Evolutionary conservation across 139 green algal species (phyloP), one percentile per base, ranked within the genome.

Genomic region (Chlamydomonas eustigma): DNA sequence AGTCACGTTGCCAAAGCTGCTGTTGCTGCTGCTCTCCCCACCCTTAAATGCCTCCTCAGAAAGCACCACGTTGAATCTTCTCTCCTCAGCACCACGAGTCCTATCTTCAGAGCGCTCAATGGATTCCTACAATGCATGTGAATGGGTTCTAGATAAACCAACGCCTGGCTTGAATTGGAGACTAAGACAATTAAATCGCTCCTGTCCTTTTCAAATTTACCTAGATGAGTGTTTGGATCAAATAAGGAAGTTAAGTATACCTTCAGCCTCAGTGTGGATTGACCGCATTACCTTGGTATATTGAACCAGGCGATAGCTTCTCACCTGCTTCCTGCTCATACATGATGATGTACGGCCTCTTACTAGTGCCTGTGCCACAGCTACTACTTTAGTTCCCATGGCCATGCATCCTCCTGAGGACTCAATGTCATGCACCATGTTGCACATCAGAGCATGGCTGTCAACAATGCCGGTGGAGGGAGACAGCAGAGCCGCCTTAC

Each of bases 391-490:
- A 4, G 12, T 68, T 22, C 52, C 52, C 18, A 68, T 25, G n/a
- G 22, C 52, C 52, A 68, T 25, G 6, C 4, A 8, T 8, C 12
- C 52, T 28, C 52, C 65, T 51, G 8, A 6, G 4, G 34, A 24
- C 65, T 86, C 63, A 2, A 76, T 79, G 51, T 97, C 89, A 4
- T 64, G 78, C 36, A 88, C 80, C 31, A 95, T 81, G 6, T 83
- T 75, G 33, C 72, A 38, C 92, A 97, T 96, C 64, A 91, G 88
- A 83, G 58, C 74, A 76, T 95, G 90, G 78, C 83, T 92, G 86
- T 94, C 90, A 1, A 97, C 22, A 32, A 97, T 93, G 75, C 91
- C 92, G 2, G 93, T 96, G 33, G 79, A 90, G 1, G 93, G 91
- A 25, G 93, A 97, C 50, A 90, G 80, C 74, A 97, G 73, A 1